These are phyloP conservation scores for Phytophthora pistaciae DNA, from an alignment of 352 stramenopile genomes.

Conservation along the genomic window DNA sequence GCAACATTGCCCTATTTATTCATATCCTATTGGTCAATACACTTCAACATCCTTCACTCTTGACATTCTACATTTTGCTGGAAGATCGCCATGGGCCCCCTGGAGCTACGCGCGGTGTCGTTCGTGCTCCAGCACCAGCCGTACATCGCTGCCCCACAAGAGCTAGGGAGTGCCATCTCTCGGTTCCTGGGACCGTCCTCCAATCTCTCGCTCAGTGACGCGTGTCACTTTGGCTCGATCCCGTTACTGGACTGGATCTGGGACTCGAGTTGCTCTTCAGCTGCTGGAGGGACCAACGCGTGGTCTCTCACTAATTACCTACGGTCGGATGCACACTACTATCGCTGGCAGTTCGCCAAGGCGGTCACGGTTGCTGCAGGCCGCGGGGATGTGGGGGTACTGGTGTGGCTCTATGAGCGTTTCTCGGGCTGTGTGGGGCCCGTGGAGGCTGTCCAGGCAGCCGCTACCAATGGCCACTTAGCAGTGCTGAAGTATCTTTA, in stretches of 20 bases:
- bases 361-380: not conserved
- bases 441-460: not conserved
- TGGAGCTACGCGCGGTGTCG: not conserved
- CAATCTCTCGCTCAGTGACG: constrained; percentile 1
- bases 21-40: not conserved
- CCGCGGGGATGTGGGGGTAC: not conserved
- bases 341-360: not conserved
- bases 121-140: not conserved
- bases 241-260: not conserved
- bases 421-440: not conserved
- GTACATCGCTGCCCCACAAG: not conserved
- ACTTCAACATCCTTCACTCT: not conserved
- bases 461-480: not conserved
- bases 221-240: not conserved
- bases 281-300: not conserved
- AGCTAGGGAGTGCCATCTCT: not conserved
- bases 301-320: not conserved
- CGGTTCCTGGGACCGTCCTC: not conserved
- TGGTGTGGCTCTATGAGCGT: not conserved
- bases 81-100: not conserved
- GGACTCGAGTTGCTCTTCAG: not conserved
- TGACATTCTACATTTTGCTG: not conserved
- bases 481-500: not conserved
- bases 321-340: not conserved
- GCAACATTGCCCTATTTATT: not conserved